These are phyloP conservation scores for Coccomyxa subellipsoidea DNA, from an alignment of 163 green algal genomes.

Conservation along the genomic window DNA sequence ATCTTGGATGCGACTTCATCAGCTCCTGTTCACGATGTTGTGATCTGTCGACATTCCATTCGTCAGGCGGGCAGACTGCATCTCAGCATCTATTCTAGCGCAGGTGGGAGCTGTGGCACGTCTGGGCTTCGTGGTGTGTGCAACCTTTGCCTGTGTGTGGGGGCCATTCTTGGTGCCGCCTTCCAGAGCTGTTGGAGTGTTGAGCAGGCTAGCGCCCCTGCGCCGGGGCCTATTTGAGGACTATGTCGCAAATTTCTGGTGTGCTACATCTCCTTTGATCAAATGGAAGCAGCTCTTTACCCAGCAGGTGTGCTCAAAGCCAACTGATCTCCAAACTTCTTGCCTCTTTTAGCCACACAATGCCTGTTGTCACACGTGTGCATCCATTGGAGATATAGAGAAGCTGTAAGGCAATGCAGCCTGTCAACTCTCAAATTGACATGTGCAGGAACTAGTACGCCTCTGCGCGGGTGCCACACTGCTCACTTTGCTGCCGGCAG, in stretches of 20 bases:
- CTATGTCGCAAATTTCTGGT: conserved; percentile 99
- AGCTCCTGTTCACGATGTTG: too few relatives aligned
- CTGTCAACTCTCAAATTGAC: too few relatives aligned
- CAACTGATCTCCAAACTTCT: too few relatives aligned
- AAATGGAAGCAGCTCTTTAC: conserved; percentile 81
- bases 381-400: too few relatives aligned
- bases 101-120: not conserved
- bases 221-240: conserved; percentile 93
- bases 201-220: conserved; percentile 80
- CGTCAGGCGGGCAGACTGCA: too few relatives aligned
- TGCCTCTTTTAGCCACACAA: too few relatives aligned
- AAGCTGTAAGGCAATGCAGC: too few relatives aligned
- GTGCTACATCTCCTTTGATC: conserved; percentile 65
- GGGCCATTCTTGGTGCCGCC: conserved; percentile 64
- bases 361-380: too few relatives aligned
- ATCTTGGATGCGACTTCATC: too few relatives aligned
- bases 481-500: conserved; percentile 53
- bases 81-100: not conserved
- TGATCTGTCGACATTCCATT: too few relatives aligned
- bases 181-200: conserved; percentile 38
- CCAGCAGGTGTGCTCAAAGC: conserved; percentile 14
- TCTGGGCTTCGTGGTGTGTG: conserved; percentile 69
- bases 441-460: conserved; percentile 28
- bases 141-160: conserved; percentile 80
- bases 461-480: conserved; percentile 60